Base-by-base conservation (phyloP, 345 rosid species). In the Ceriops zippeliana region DNA sequence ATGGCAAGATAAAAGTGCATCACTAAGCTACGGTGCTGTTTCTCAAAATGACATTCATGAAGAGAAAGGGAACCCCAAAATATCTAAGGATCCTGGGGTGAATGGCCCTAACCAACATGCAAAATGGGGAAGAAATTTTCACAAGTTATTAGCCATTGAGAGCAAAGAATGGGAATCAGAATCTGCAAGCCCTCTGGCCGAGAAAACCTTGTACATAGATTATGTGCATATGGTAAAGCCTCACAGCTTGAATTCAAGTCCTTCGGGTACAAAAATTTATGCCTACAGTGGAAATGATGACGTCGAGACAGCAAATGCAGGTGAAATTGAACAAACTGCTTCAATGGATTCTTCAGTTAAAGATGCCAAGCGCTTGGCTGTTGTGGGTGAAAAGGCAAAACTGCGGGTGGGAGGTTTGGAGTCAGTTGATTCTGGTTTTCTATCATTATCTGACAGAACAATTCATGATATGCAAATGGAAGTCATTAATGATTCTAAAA, bases 171-270 rank as follows among this genome's bases (percentile, higher is more conserved):
- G 80, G 84, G 73, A 83, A 73, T 71, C 79, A 66, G 79, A 73
- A 1, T 64, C 77, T 19, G 83, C 65, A 38, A 72, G 62, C 68
- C 86, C 82, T 2, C 75, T 81, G 52, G 74, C 63, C 5, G 98
- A 93, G 86, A 90, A 86, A 79, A 89, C 96, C 70, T 75, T 93
- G 73, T 86, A 91, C 74, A 78, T 89, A 52, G 97, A 91, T 82
- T 78, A 84, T 57, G 78, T 86, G 69, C 86, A 79, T 60, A 63
- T 24, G 73, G 78, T 75, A 47, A 76, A 69, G 49, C 69, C 85
- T 68, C 71, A 62, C 52, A 54, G 53, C 35, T 66, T 83, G 52
- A 52, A 22, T 74, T 67, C 70, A 61, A 30, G 61, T 58, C 53
- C 72, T 58, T 61, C 74, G 4, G 82, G 76, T 67, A 24, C 49